Evolutionary conservation across 306 rosid species (phyloP).

Genomic region (Vigna unguiculata): DNA sequence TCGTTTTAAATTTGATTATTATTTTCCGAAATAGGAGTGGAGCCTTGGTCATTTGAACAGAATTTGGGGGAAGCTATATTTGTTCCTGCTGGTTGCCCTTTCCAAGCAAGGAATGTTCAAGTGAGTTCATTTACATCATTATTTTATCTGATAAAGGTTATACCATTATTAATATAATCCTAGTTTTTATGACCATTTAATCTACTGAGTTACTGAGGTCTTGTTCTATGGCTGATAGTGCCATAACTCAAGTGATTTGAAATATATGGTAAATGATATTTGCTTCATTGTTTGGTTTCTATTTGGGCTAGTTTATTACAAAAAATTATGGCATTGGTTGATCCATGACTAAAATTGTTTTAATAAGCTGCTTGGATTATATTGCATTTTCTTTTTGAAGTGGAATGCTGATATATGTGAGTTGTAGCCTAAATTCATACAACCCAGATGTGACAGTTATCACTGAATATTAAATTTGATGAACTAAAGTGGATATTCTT

Average conservation of each 20-base stretch:
- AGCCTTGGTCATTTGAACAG: constrained; percentile 98
- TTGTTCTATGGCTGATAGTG: constrained; percentile 14
- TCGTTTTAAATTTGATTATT: constrained; percentile 34
- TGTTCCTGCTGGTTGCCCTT: constrained; percentile 98
- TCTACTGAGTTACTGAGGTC: background rate
- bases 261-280: constrained; percentile 11
- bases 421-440: constrained; percentile 27
- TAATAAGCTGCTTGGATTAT: constrained; percentile 11
- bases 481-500: constrained; percentile 19
- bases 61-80: constrained; percentile 86
- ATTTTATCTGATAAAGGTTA: constrained; percentile 31
- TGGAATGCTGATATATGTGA: background rate
- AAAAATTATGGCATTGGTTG: background rate
- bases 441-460: background rate
- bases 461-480: constrained; percentile 30
- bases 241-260: constrained; percentile 4
- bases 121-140: constrained; percentile 52
- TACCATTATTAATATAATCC: background rate
- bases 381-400: constrained; percentile 3
- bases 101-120: constrained; percentile 88
- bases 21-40: constrained; percentile 69
- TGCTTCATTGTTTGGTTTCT: background rate
- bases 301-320: background rate
- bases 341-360: constrained; percentile 11
- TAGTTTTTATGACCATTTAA: constrained; percentile 23